phyloP scores from a whole-genome alignment of 495 filamentous ascomycete genomes.

The Apiosordaria backusii region DNA sequence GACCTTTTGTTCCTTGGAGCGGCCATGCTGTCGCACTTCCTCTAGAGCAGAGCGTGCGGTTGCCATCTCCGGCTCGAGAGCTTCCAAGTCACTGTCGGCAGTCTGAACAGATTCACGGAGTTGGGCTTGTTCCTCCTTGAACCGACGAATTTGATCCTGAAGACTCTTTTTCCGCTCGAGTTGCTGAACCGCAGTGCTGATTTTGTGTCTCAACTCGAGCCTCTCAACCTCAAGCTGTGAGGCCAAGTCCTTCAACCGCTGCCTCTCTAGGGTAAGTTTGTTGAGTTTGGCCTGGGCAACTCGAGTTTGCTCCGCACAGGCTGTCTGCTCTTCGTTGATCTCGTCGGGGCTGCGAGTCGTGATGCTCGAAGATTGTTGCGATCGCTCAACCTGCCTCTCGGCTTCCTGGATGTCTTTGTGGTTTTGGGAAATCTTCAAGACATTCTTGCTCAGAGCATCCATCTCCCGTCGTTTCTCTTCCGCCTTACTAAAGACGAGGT shows the following conservation, averaged over 20 bases:
- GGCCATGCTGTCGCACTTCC: conserved; percentile 67
- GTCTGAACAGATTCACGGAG: conserved; percentile 64
- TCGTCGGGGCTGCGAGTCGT: conserved; percentile 69
- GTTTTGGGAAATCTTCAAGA: conserved; percentile 70
- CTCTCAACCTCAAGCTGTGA: conserved; percentile 67
- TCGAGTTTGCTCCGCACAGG: conserved; percentile 63
- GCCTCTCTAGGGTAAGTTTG: conserved; percentile 64
- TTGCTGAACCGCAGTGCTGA: conserved; percentile 65
- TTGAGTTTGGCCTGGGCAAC: conserved; percentile 57
- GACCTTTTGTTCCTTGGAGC: conserved; percentile 68
- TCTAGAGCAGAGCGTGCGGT: conserved; percentile 71
- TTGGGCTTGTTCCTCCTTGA: conserved; percentile 60
- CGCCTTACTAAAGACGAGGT: conserved; percentile 61
- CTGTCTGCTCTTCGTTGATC: conserved; percentile 71
- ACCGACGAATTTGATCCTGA: conserved; percentile 64
- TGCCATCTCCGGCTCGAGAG: conserved; percentile 65
- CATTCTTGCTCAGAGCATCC: conserved; percentile 69
- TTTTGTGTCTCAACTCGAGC: conserved; percentile 63
- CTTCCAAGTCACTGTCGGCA: conserved; percentile 66
- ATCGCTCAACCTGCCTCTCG: conserved; percentile 65
- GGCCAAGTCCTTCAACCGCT: conserved; percentile 63
- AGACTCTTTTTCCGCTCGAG: conserved; percentile 74
- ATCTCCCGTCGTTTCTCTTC: conserved; percentile 66
- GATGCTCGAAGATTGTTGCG: conserved; percentile 65
- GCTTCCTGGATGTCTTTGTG: conserved; percentile 65